Percentiles rank a stretch among this genome's conserved stretches.
Conservation (phyloP, 306 rosid genomes). For the Myrica gale region DNA sequence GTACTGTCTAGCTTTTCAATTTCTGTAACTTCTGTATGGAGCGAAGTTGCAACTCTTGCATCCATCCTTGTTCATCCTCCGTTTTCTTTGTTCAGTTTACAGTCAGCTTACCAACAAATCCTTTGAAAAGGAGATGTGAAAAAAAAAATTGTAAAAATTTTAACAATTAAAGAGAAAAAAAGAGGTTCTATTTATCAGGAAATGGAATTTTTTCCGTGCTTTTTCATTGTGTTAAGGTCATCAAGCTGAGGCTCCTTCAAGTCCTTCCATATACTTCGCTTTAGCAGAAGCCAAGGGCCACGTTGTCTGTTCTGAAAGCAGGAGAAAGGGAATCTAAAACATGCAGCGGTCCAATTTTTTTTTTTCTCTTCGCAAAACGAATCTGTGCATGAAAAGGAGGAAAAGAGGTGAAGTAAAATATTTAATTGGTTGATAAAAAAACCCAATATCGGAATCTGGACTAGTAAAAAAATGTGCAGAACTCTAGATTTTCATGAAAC, state of each 20-base stretch:
- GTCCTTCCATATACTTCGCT: neutral
- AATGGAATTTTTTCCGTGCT: neutral
- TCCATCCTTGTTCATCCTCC: slow-evolving; percentile 35
- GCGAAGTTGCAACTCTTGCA: slow-evolving; percentile 42
- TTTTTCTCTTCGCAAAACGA: too few species aligned
- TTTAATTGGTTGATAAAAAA: too few species aligned
- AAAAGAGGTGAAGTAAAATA: neutral
- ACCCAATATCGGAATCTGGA: too few species aligned
- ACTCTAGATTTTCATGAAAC: too few species aligned
- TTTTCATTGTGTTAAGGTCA: neutral
- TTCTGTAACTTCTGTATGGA: slow-evolving; percentile 55
- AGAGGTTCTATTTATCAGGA: neutral
- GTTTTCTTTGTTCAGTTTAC: slow-evolving; percentile 15
- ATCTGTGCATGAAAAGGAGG: neutral
- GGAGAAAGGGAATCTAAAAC: neutral
- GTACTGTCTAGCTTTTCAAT: slow-evolving; percentile 35
- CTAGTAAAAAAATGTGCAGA: too few species aligned
- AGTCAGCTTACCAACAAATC: slow-evolving; percentile 24
- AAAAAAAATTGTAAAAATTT: slow-evolving; percentile 27
- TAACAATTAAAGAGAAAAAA: slow-evolving; percentile 10
- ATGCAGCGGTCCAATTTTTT: too few species aligned
- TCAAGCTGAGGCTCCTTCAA: neutral
- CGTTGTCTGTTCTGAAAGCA: neutral
- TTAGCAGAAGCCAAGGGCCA: neutral
- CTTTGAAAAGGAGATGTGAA: slow-evolving; percentile 21